A percentile compares a stretch with the other conserved stretches of the same genome.
Evolutionary conservation across 345 rosid species (phyloP).

Genomic region (Gossypium stocksii): DNA sequence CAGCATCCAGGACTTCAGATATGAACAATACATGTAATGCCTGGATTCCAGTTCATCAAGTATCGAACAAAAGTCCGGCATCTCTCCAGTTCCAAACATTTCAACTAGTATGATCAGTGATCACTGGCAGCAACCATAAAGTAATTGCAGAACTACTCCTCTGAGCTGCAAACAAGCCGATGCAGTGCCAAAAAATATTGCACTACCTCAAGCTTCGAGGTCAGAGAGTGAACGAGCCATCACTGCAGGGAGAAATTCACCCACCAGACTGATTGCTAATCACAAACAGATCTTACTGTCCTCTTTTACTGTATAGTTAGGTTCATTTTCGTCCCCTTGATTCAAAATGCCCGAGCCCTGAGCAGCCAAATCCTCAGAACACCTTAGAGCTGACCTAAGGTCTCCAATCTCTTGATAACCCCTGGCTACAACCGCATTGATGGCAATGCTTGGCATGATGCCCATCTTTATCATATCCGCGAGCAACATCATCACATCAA

Average conservation of each 20-base stretch:
- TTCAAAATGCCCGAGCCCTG: slow-evolving; percentile 1
- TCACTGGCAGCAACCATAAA: background rate
- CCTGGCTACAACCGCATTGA: slow-evolving; percentile 29
- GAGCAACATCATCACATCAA: slow-evolving; percentile 54
- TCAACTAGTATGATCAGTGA: background rate
- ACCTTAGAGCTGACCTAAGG: slow-evolving; percentile 32
- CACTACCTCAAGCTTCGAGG: background rate
- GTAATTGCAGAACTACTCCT: background rate
- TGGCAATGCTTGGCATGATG: slow-evolving; percentile 36
- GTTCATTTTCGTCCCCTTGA: background rate
- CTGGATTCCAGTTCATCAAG: no score
- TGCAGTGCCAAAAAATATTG: background rate
- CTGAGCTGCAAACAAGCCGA: background rate
- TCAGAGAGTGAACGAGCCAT: background rate
- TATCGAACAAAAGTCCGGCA: no score
- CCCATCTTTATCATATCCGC: slow-evolving; percentile 68
- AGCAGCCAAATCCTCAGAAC: slow-evolving; percentile 27
- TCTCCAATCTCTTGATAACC: slow-evolving; percentile 45
- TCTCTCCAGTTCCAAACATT: background rate
- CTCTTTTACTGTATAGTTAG: background rate
- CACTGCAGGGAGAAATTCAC: background rate
- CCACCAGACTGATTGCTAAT: background rate
- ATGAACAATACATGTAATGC: no score
- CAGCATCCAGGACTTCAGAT: no score
- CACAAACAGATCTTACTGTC: background rate